A percentile compares a stretch with the other conserved stretches of the same genome.
These are phyloP conservation scores for Thinopyrum elongatum DNA, from an alignment of 176 grass and related monocot genomes.

Conservation along the genomic window DNA sequence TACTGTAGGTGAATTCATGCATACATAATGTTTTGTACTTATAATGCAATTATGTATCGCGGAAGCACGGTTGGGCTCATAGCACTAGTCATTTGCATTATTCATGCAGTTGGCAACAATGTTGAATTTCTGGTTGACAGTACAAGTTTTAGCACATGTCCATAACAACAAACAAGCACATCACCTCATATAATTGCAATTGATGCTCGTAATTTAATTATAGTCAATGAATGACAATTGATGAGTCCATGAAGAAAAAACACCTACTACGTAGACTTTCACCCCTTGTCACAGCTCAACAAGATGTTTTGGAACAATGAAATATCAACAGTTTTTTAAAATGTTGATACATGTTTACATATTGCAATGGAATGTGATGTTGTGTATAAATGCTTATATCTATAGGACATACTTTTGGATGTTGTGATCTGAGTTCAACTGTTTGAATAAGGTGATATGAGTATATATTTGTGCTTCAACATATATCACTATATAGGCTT, in stretches of 20 bases:
- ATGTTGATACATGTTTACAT: too few relatives aligned
- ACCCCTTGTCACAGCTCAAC: conserved; percentile 2
- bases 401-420: too few relatives aligned
- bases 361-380: too few relatives aligned
- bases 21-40: neutral
- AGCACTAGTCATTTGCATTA: neutral
- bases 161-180: conserved; percentile 45
- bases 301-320: neutral
- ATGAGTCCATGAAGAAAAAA: conserved; percentile 24
- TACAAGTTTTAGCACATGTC: conserved; percentile 23
- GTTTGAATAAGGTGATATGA: too few relatives aligned
- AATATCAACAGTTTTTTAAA: neutral
- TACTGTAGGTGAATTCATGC: neutral
- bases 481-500: too few relatives aligned
- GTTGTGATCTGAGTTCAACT: too few relatives aligned
- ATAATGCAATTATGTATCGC: neutral
- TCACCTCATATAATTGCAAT: conserved; percentile 27
- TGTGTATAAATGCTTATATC: too few relatives aligned
- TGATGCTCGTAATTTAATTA: conserved; percentile 16
- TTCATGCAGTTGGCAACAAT: conserved; percentile 33
- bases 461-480: too few relatives aligned
- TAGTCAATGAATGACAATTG: conserved; percentile 11
- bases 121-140: conserved; percentile 31
- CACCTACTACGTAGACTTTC: conserved; percentile 39
- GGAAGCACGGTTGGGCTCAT: neutral